Evolutionary conservation across 1,284 basidiomycete species (phyloP).

Genomic region (Cryptococcus floricola): DNA sequence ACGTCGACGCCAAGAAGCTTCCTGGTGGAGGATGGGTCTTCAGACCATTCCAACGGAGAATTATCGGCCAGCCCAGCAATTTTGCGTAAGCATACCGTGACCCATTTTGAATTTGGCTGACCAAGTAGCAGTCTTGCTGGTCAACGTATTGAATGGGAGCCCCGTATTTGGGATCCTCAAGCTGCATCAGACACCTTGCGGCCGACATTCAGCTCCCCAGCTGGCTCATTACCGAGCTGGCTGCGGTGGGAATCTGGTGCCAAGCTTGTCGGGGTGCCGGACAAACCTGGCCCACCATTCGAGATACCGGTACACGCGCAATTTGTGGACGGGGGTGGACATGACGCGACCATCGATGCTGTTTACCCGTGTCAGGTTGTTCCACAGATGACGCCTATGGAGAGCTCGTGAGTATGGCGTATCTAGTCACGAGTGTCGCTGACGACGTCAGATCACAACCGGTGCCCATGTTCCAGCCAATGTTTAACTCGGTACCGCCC

Average conservation of each 20-base stretch:
- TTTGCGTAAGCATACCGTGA: conserved; percentile 56
- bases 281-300: conserved; percentile 23
- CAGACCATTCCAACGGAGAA: conserved; percentile 80
- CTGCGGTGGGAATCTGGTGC: conserved; percentile 77
- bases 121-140: conserved; percentile 53
- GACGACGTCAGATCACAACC: neutral
- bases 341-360: conserved; percentile 24
- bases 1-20: conserved; percentile 86
- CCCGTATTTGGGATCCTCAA: conserved; percentile 96
- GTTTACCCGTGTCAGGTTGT: conserved; percentile 34
- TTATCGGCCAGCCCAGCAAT: conserved; percentile 73
- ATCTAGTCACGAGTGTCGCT: neutral
- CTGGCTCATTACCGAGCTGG: conserved; percentile 71
- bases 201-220: conserved; percentile 70
- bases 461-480: neutral
- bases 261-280: conserved; percentile 34
- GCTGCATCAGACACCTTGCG: conserved; percentile 72
- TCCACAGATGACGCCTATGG: conserved; percentile 9
- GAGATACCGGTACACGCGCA: conserved; percentile 29
- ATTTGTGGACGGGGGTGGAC: conserved; percentile 36
- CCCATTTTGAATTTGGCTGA: neutral
- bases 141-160: conserved; percentile 84
- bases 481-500: neutral
- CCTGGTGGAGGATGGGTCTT: conserved; percentile 81
- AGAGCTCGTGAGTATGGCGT: conserved; percentile 5